phyloP scores from a whole-genome alignment of 2,329 filamentous ascomycete genomes.

The Exophiala dermatitidis region DNA sequence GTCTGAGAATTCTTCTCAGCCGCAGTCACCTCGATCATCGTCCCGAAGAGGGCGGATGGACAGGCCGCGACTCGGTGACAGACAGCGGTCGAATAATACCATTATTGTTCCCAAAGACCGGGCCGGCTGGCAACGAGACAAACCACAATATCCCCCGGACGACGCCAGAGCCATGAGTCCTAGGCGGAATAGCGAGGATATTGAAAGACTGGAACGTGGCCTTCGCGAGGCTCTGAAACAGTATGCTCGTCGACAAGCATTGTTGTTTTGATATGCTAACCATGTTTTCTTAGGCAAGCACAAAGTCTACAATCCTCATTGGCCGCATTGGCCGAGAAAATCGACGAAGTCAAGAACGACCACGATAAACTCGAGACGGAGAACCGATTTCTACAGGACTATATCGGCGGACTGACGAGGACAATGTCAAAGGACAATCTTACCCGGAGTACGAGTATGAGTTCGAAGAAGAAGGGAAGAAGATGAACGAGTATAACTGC shows the following conservation, averaged over 20 bases:
- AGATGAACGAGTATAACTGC: conserved; percentile 19
- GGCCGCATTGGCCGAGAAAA: conserved; percentile 80
- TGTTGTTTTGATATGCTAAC: conserved; percentile 6
- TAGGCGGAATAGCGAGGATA: conserved; percentile 78
- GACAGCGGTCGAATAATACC: conserved; percentile 67
- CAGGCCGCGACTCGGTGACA: conserved; percentile 62
- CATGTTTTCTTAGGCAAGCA: conserved; percentile 59
- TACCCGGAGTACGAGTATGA: conserved; percentile 23
- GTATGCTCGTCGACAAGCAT: conserved; percentile 39
- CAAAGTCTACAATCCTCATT: conserved; percentile 83
- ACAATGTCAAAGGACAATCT: conserved; percentile 51
- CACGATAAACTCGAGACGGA: conserved; percentile 95
- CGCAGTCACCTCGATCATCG: conserved; percentile 47
- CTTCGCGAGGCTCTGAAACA: conserved; percentile 60
- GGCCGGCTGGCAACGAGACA: conserved; percentile 62
- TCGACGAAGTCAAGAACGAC: conserved; percentile 88
- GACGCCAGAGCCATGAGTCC: conserved; percentile 95
- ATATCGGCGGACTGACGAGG: conserved; percentile 92
- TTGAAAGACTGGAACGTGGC: conserved; percentile 78
- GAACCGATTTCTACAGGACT: conserved; percentile 96
- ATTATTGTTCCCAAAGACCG: conserved; percentile 75
- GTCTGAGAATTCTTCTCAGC: conserved; percentile 41
- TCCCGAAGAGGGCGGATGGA: conserved; percentile 39
- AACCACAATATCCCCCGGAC: conserved; percentile 71
- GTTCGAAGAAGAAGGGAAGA: conserved; percentile 21